These are phyloP conservation scores for Neocatenulostroma microsporum DNA, from an alignment of 2,329 filamentous ascomycete species.

Conservation along the genomic window DNA sequence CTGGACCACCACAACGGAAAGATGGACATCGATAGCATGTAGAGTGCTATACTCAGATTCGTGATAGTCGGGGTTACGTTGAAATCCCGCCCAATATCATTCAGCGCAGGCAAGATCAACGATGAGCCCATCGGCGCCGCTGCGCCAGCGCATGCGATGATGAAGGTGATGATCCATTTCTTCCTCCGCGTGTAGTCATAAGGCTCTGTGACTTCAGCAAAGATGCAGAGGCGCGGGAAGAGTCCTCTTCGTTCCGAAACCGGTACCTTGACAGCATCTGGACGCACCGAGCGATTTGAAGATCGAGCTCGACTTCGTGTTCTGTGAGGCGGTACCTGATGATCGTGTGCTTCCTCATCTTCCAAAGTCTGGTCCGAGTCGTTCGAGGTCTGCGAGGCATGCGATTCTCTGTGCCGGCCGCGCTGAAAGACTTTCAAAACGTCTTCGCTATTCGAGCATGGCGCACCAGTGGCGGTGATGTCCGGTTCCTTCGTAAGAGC, in stretches of 20 bases:
- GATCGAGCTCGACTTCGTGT: conserved; percentile 21
- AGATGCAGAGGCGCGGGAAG: conserved; percentile 59
- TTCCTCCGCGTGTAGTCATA: conserved; percentile 62
- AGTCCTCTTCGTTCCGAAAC: conserved; percentile 59
- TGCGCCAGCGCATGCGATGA: conserved; percentile 68
- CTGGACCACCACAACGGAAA: conserved; percentile 84
- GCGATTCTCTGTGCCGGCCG: conserved; percentile 7
- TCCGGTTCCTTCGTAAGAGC: conserved; percentile 11
- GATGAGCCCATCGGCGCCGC: conserved; percentile 76
- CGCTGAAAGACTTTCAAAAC: conserved; percentile 7
- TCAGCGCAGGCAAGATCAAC: conserved; percentile 70
- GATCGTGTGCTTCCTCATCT: conserved; percentile 20
- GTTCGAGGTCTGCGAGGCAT: conserved; percentile 11
- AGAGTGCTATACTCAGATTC: conserved; percentile 69
- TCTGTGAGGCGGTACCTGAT: conserved; percentile 21
- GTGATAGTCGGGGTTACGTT: conserved; percentile 56
- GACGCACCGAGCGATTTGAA: conserved; percentile 17
- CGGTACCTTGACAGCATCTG: conserved; percentile 39
- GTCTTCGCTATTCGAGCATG: conserved; percentile 14
- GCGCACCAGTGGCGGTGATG: conserved; percentile 7
- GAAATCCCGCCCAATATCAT: conserved; percentile 55
- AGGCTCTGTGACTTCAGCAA: conserved; percentile 72
- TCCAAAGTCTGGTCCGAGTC: conserved; percentile 19
- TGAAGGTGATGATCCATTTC: conserved; percentile 78
- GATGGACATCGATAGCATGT: conserved; percentile 72